These are phyloP conservation scores for Geotrichum macrosporum DNA, from an alignment of 1,139 yeast species.

Conservation along the genomic window DNA sequence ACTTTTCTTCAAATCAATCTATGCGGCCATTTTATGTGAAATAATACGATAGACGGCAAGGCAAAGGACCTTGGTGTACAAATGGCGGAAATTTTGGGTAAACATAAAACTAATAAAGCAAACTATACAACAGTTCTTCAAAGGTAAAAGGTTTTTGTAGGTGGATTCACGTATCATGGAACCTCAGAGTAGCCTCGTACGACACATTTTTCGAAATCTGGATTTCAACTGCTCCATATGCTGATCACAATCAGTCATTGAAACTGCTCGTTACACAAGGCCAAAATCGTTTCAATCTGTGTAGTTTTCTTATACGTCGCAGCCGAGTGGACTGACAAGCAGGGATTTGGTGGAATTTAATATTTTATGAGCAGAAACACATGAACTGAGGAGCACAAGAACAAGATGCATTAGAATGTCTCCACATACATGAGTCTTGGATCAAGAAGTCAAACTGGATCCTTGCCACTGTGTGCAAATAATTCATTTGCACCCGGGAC, in stretches of 20 bases:
- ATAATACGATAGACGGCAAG: no score
- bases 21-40: no score
- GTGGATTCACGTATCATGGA: slow-evolving; percentile 95
- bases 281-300: slow-evolving; percentile 95
- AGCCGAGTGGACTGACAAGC: slow-evolving; percentile 82
- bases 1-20: no score
- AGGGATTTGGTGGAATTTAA: slow-evolving; percentile 98
- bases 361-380: slow-evolving; percentile 92
- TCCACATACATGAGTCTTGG: slow-evolving; percentile 80
- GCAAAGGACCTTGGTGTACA: slow-evolving; percentile 88
- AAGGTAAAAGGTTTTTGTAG: slow-evolving; percentile 99
- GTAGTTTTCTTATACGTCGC: slow-evolving; percentile 79
- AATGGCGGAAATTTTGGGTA: slow-evolving; percentile 98
- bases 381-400: slow-evolving; percentile 98
- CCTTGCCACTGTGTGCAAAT: slow-evolving; percentile 77
- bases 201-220: slow-evolving; percentile 66
- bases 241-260: slow-evolving; percentile 63
- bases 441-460: slow-evolving; percentile 79
- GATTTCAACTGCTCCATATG: slow-evolving; percentile 70
- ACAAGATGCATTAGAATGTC: slow-evolving; percentile 87
- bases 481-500: slow-evolving; percentile 97
- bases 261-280: slow-evolving; percentile 88
- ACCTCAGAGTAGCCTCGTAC: slow-evolving; percentile 76
- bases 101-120: slow-evolving; percentile 88
- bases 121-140: slow-evolving; percentile 90